These are phyloP conservation scores for Ophiostoma angusticollis DNA, from an alignment of 2,329 filamentous ascomycete species.

Conservation along the genomic window DNA sequence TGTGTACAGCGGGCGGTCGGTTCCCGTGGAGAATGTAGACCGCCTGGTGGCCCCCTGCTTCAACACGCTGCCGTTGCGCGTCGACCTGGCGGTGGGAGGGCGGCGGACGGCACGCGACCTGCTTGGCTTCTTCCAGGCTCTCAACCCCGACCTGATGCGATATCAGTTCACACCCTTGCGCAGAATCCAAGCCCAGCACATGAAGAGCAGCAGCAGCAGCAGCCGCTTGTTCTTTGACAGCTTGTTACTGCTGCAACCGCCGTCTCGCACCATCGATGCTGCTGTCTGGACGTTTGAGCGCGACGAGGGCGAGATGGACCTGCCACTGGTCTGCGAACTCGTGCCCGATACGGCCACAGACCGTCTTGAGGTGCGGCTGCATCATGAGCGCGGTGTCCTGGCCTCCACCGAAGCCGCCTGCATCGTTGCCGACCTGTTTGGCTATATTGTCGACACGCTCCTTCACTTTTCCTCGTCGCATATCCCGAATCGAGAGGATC, in stretches of 20 bases:
- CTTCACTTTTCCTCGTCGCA: constrained; percentile 8
- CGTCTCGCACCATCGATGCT: constrained; percentile 40
- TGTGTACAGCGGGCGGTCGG: constrained; percentile 64
- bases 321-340: constrained; percentile 67
- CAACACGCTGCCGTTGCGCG: constrained; percentile 68
- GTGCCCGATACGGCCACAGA: constrained; percentile 41
- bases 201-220: constrained; percentile 28
- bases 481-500: constrained; percentile 2
- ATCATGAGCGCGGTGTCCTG: too few species aligned
- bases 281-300: constrained; percentile 42
- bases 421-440: background rate
- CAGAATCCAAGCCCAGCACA: constrained; percentile 46
- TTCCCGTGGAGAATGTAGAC: constrained; percentile 53
- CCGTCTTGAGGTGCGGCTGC: constrained; percentile 44
- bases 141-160: constrained; percentile 43
- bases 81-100: constrained; percentile 36
- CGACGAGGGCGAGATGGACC: constrained; percentile 55
- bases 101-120: constrained; percentile 41
- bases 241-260: constrained; percentile 64
- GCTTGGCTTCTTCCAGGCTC: constrained; percentile 13
- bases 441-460: constrained; percentile 10
- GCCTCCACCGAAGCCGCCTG: too few species aligned
- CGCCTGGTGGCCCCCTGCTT: constrained; percentile 79
- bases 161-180: constrained; percentile 68
- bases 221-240: constrained; percentile 84